Percentiles rank a stretch among this genome's conserved stretches.
Evolutionary conservation across 495 filamentous ascomycete genomes (phyloP).

Genomic region (Neurospora tetrasperma): DNA sequence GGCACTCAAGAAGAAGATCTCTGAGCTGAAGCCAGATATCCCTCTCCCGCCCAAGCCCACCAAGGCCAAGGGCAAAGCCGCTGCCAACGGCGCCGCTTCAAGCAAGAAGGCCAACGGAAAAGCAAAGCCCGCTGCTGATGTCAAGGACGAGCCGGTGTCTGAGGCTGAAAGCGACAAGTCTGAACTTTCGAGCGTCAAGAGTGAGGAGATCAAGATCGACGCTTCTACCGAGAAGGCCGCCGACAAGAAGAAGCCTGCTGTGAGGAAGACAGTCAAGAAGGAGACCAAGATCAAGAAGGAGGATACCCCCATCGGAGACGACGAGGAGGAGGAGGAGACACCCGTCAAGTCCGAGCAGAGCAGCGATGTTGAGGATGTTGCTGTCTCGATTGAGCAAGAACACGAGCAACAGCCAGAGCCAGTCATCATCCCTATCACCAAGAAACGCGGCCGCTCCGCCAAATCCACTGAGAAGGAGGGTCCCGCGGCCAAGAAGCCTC

Average conservation of each 20-base stretch:
- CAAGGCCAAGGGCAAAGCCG: conserved; percentile 1
- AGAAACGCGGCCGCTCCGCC: background rate
- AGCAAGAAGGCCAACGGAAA: background rate
- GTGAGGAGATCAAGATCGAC: background rate
- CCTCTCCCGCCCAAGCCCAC: background rate
- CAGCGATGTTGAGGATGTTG: background rate
- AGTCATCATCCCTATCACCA: background rate
- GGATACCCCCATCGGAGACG: background rate
- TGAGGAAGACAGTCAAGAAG: background rate
- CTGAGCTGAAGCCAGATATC: background rate
- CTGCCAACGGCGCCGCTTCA: background rate
- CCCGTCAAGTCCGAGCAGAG: background rate
- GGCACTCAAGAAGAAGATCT: conserved; percentile 1
- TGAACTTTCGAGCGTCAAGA: background rate
- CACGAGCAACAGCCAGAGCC: background rate
- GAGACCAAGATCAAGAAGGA: background rate
- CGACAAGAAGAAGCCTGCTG: background rate
- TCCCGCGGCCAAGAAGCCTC: background rate
- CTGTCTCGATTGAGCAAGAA: background rate
- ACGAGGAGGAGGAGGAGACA: background rate
- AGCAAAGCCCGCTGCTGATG: background rate
- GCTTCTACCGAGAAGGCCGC: background rate
- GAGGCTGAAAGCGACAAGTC: background rate
- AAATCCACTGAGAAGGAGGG: background rate
- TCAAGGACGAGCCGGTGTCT: background rate